Evolutionary conservation across 306 rosid genomes (phyloP).

Genomic region (Elaeagnus macrophylla): DNA sequence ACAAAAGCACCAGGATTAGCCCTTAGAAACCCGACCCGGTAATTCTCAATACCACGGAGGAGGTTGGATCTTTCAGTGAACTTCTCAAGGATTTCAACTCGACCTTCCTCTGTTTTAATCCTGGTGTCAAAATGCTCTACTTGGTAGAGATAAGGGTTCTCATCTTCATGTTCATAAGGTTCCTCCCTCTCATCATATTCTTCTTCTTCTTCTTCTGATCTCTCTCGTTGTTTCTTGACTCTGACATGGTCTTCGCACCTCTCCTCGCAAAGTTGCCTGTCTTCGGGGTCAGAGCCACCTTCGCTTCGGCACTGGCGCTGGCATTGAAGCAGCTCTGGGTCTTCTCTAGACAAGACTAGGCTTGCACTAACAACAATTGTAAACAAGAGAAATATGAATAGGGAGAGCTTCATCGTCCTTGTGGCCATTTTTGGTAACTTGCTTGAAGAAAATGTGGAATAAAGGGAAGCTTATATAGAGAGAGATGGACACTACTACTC

Average conservation of each 20-base stretch:
- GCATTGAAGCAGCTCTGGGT: constrained; percentile 40
- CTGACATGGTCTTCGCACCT: constrained; percentile 28
- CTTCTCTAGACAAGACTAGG: constrained; percentile 13
- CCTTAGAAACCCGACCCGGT: constrained; percentile 36
- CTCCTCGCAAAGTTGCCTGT: constrained; percentile 21
- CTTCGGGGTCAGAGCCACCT: constrained; percentile 14
- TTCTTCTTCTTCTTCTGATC: constrained; percentile 5
- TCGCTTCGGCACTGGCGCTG: constrained; percentile 45
- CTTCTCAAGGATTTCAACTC: constrained; percentile 29
- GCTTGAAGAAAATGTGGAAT: neutral
- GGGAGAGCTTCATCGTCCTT: constrained; percentile 22
- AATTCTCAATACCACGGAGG: constrained; percentile 48
- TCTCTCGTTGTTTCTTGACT: constrained; percentile 31
- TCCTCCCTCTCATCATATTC: neutral
- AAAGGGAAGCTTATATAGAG: no score
- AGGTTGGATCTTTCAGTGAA: constrained; percentile 40
- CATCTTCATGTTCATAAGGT: neutral
- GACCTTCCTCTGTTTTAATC: constrained; percentile 40
- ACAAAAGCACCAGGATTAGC: constrained; percentile 38
- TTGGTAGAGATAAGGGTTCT: constrained; percentile 40
- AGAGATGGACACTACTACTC: no score
- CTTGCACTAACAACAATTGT: constrained; percentile 11
- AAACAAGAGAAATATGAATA: constrained; percentile 15
- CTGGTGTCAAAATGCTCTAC: constrained; percentile 28
- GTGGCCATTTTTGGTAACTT: neutral